Evolutionary conservation across 352 stramenopile species (phyloP), one percentile per base, ranked within the genome.

Genomic region (Pythium utonaiense): DNA sequence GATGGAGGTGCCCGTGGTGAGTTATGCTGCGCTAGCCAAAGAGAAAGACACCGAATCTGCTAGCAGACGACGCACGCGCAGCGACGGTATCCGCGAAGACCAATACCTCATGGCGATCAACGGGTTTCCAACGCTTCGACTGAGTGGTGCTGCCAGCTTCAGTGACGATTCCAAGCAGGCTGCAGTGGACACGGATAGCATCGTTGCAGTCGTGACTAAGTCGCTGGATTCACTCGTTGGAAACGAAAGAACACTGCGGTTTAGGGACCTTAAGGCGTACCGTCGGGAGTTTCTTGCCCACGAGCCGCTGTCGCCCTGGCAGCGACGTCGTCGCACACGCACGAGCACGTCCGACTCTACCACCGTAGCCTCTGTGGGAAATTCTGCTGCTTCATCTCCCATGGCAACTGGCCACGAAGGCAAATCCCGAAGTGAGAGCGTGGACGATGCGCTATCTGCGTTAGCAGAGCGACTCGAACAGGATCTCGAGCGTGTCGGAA

Each of bases 81-180:
- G 64, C 31, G 63, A 80, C 41, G 69, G 71, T 1, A 60, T 79
- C 14, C 47, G 47, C 3, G 51, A 60, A 13, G 60, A 69, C 24
- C 72, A 80, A 30, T 72, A 75, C 47, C 47, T 80, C 22, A 74
- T 80, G 64, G 69, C 66, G 28, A 68, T 80, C 42, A 80, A 80
- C 34, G 72, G 69, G 0, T 34, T 80, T n/a, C 63, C 72, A n/a
- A 74, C 67, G 22, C 60, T 80, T 13, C 42, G 53, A 6, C 41
- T 80, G 0, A 69, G 67, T 22, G n/a, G 54, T 24, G 41, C 47
- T 4, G 54, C 47, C 13, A 61, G 19, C n/a, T 57, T 65, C 31
- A 54, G 31, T 13, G 59, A 71, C 31, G 54, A 56, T 24, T 25
- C 36, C 16, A 48, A 45, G 14, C 21, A 34, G n/a, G 17, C n/a